A percentile compares a stretch with the other conserved stretches of the same genome.
Evolutionary conservation across 2,329 filamentous ascomycete species (phyloP).

Genomic region (Pseudogymnoascus sp.): DNA sequence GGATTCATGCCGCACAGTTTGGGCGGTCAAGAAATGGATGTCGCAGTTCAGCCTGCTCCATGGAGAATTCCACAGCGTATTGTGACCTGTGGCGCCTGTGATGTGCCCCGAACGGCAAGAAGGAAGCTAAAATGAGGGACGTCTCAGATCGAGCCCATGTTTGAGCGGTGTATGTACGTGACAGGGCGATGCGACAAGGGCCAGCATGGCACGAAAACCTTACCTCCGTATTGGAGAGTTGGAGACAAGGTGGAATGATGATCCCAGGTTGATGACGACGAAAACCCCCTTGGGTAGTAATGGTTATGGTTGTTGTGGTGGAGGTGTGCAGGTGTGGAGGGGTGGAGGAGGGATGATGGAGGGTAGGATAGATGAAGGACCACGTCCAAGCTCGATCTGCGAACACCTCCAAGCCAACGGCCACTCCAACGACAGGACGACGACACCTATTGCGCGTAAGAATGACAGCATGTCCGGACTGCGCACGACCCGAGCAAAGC

Average conservation of each 20-base stretch:
- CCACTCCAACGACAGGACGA: neutral
- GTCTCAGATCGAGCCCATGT: conserved; percentile 7
- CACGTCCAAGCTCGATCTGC: conserved; percentile 6
- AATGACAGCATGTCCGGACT: neutral
- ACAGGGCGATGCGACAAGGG: conserved; percentile 2
- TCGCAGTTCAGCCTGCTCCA: neutral
- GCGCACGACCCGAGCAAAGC: neutral
- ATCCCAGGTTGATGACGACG: neutral
- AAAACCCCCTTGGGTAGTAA: neutral
- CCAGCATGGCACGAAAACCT: neutral
- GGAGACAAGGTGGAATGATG: neutral
- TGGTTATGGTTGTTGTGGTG: neutral
- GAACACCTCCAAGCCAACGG: conserved; percentile 8
- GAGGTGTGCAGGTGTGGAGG: no score
- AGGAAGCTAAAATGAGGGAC: conserved; percentile 7
- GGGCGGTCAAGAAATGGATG: conserved; percentile 7
- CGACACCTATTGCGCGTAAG: neutral
- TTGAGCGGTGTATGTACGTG: conserved; percentile 6
- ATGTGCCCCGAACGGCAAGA: conserved; percentile 1
- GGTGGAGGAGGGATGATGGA: neutral
- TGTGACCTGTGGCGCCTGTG: neutral
- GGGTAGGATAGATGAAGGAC: conserved; percentile 1
- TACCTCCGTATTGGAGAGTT: conserved; percentile 3
- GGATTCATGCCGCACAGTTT: neutral
- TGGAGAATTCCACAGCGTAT: neutral